Conservation (phyloP, 2,329 filamentous ascomycete genomes). For the Cladosporium velox region DNA sequence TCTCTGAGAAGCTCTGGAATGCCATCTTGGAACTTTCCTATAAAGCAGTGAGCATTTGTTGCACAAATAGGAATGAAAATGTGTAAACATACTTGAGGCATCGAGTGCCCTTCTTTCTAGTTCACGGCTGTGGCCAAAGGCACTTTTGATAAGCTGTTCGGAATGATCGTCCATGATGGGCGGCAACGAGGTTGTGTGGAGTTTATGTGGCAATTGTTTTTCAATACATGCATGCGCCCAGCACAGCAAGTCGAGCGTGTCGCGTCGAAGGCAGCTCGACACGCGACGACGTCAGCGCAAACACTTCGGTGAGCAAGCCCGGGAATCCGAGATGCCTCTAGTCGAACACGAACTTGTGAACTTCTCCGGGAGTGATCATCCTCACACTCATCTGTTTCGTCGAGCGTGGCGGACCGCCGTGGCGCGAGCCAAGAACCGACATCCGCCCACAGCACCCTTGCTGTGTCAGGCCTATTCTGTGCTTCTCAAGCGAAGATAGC, state of each 20-base stretch:
- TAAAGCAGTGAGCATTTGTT: neutral
- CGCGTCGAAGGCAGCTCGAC: slow-evolving; percentile 1
- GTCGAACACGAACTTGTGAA: neutral
- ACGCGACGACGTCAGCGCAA: slow-evolving; percentile 7
- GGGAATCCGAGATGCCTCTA: neutral
- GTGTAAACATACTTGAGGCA: neutral
- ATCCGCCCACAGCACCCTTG: neutral
- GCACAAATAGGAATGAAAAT: too few relatives aligned
- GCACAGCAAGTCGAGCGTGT: neutral
- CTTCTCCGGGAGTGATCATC: neutral
- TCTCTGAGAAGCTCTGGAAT: slow-evolving; percentile 17
- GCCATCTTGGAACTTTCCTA: slow-evolving; percentile 6
- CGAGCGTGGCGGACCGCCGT: neutral
- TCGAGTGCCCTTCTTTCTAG: neutral
- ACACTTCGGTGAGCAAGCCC: neutral
- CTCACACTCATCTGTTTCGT: neutral
- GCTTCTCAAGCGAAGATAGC: neutral
- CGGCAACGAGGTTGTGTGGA: neutral
- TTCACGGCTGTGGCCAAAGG: neutral
- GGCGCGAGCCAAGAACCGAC: slow-evolving; percentile 3
- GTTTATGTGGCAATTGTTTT: neutral
- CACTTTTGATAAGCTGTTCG: neutral
- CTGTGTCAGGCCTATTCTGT: neutral
- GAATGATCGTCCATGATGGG: slow-evolving; percentile 1
- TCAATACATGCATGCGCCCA: neutral